phyloP scores from a whole-genome alignment of 352 stramenopile species.

The Pythium periplocum region DNA sequence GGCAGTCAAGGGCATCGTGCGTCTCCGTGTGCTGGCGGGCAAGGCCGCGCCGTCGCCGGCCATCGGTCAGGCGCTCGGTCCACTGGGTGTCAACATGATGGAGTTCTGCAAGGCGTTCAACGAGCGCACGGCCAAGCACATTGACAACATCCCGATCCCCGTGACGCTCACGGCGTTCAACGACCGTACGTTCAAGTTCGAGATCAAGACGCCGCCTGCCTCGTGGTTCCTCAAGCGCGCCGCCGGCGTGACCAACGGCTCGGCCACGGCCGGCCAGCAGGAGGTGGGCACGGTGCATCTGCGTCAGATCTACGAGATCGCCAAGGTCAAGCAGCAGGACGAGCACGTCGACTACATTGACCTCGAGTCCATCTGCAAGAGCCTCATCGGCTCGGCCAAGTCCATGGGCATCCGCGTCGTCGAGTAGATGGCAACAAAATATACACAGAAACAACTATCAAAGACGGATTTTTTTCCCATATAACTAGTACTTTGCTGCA shows the following conservation, averaged over 20 bases:
- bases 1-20: conserved; percentile 74
- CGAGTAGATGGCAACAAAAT: conserved; percentile 22
- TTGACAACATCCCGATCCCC: conserved; percentile 89
- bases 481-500: neutral
- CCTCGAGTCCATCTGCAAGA: conserved; percentile 89
- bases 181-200: conserved; percentile 96
- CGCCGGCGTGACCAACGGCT: conserved; percentile 81
- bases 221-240: conserved; percentile 93
- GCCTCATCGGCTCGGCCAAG: conserved; percentile 88
- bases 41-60: conserved; percentile 84
- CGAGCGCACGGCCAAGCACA: conserved; percentile 89
- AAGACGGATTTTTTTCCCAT: neutral
- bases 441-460: neutral
- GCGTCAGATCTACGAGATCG: conserved; percentile 98
- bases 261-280: conserved; percentile 63
- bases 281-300: conserved; percentile 85
- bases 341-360: conserved; percentile 91
- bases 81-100: conserved; percentile 99
- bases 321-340: conserved; percentile 96
- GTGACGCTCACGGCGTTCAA: conserved; percentile 92
- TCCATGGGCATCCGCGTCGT: conserved; percentile 91
- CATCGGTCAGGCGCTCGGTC: conserved; percentile 92
- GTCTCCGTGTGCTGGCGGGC: conserved; percentile 79
- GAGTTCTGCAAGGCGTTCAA: conserved; percentile 99
- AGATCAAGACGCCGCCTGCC: conserved; percentile 93